Evolutionary conservation across 352 stramenopile species (phyloP), one percentile per base, ranked within the genome.

Genomic region (Pythium utonaiense): DNA sequence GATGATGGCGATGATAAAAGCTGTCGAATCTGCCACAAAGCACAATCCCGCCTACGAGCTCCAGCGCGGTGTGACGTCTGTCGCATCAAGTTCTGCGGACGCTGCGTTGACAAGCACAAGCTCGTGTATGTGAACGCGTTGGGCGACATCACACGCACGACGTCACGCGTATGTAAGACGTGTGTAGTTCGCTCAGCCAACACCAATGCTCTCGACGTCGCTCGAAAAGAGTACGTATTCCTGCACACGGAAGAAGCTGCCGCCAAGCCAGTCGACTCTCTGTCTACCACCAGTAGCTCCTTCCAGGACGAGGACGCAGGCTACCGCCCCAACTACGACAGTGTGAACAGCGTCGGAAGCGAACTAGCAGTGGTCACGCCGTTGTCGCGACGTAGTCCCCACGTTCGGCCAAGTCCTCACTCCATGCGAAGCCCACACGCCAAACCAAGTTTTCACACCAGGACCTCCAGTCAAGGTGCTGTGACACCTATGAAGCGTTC

Each of bases 61-160:
- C 36, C 22, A 14, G 45, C 25, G 16, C 27, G 21, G 2, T 64
- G 57, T 34, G 48, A 64, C 21, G 9, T 64, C 4, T 64, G 57
- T 16, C 48, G 33, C 3, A 44, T 22, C 16, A 42, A 52, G 12
- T 14, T 45, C 6, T 64, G 57, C 10, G 22, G 22, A 36, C 48
- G 49, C 9, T 64, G 57, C 24, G 38, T 57, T 0, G 48, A 53
- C 48, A 64, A 57, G 40, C 57, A 51, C 50, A 64, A 64, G 38
- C 49, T 64, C 25, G 52, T 51, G n/a, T 31, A 57, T 21, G 40
- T 58, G 19, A 33, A 34, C 17, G 33, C 31, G 2, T 10, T 33
- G 3, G 21, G 28, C 27, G n/a, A n/a, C n/a, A n/a, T 64, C 38
- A 42, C 51, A 28, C 50, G 56, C 25, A 45, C 55, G 33, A 28